Evolutionary conservation across 306 rosid species (phyloP), one percentile per base, ranked within the genome.

Genomic region (Macrotyloma uniflorum): DNA sequence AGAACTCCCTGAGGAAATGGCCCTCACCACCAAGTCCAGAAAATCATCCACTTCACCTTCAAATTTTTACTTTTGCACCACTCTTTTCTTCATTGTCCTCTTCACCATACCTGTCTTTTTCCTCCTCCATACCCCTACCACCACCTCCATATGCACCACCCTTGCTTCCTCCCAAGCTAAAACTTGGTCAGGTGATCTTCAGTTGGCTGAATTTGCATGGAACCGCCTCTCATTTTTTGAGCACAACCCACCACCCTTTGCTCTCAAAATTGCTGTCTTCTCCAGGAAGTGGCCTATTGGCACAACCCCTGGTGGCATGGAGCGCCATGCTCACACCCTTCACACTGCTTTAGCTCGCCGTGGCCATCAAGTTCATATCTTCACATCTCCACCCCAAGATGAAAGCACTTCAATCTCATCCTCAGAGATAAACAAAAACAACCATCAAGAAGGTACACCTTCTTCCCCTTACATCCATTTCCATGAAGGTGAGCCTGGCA

Each of bases 241-340:
- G 16, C 32, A 75, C 28, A 74, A 9, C 1, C 57, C 91, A 3
- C 85, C 92, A 18, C 83, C 85, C 0, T 55, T 65, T 23, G 14
- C 81, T 70, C 91, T 93, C 23, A 91, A 86, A 77, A 85, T 93
- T 54, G 97, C 97, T 5, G 98, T 91, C 20, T 93, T 93, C 86
- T 88, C 97, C 32, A 53, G 98, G 1, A 93, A 91, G 78, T 93
- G 98, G 98, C 98, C 98, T 4, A 86, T 81, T 19, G 85, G 88
- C 19, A 84, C 93, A 4, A 68, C 80, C 42, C 98, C 98, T 0
- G 98, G 98, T 3, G 98, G 98, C 76, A 93, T 93, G 98, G 98
- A 93, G 23, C 92, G 98, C 57, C 98, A 93, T n/a, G 98, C 96
- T 22, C 77, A 84, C 64, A 93, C 97, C 14, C 90, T 93, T 12